phyloP scores from a whole-genome alignment of 805 yeast genomes.

The Candida multigemmis region DNA sequence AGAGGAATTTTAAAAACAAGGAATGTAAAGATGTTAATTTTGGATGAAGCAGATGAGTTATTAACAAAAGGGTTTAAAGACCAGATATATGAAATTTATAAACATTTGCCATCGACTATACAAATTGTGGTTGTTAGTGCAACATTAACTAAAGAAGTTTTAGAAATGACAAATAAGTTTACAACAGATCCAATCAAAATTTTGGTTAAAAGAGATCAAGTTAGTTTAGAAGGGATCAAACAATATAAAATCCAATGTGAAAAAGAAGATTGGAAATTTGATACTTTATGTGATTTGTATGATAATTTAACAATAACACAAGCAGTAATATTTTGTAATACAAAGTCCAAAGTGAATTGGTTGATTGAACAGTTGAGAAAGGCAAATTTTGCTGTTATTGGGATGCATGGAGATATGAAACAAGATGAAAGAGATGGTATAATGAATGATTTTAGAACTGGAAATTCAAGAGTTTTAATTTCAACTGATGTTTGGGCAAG shows the following conservation, averaged over 20 bases:
- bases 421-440: conserved; percentile 89
- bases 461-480: conserved; percentile 85
- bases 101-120: conserved; percentile 69
- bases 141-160: conserved; percentile 84
- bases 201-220: conserved; percentile 88
- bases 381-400: conserved; percentile 82
- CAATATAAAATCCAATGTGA: conserved; percentile 89
- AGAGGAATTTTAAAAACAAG: conserved; percentile 69
- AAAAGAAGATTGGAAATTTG: conserved; percentile 90
- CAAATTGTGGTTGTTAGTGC: conserved; percentile 96
- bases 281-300: conserved; percentile 87
- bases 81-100: conserved; percentile 89
- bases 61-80: conserved; percentile 90
- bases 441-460: conserved; percentile 94
- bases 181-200: conserved; percentile 92
- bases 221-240: conserved; percentile 88
- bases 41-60: conserved; percentile 97
- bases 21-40: conserved; percentile 74
- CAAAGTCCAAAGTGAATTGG: conserved; percentile 89
- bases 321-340: conserved; percentile 96
- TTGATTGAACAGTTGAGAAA: conserved; percentile 65
- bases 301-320: conserved; percentile 94
- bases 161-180: conserved; percentile 87
- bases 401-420: conserved; percentile 95
- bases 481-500: conserved; percentile 95